Evolutionary conservation across 1,284 basidiomycete species (phyloP), one percentile per base, ranked within the genome.

Genomic region (Albatrellus sp.): DNA sequence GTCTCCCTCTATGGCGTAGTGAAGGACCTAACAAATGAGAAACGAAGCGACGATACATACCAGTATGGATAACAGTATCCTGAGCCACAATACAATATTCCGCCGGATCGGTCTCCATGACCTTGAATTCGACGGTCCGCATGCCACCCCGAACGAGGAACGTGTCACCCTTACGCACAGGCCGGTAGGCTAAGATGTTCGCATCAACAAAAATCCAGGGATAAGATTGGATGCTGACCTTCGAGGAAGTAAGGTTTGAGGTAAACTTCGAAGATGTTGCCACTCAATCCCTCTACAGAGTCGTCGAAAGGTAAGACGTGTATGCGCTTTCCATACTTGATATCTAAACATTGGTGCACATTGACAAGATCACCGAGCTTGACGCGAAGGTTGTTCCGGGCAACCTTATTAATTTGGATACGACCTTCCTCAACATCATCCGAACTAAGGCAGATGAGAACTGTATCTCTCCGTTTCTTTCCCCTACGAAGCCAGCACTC

Each of bases 181-280:
- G 91, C 33, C 91, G 83, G 68, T 96, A 96, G 7, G 90, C 90
- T 86, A 50, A 17, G 31, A 31, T 12, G 13, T 5, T 38, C 11
- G 5, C 13, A 29, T 32, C 20, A 29, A 9, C n/a, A 20, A 2
- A 40, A 38, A n/a, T n/a, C n/a, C n/a, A n/a, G n/a, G n/a, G 16
- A n/a, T 43, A 37, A 3, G 9, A 37, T n/a, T 34, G 38, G 30
- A 51, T 43, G 46, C 62, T 40, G 53, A 84, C 83, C 83, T 67
- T 98, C 96, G n/a, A 98, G 78, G 84, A 99, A 99, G 67, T 99
- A 99, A 0, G 94, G 96, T 72, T 87, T 97, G 53, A 99, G 80
- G 68, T 94, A 98, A 40, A 98, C 93, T 59, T 99, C 96, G 57
- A 98, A 99, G 52, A 99, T 77, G 69, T 98, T 98, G 30, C 96